Evolutionary conservation across 306 rosid genomes (phyloP).

Genomic region (Neltuma alba): DNA sequence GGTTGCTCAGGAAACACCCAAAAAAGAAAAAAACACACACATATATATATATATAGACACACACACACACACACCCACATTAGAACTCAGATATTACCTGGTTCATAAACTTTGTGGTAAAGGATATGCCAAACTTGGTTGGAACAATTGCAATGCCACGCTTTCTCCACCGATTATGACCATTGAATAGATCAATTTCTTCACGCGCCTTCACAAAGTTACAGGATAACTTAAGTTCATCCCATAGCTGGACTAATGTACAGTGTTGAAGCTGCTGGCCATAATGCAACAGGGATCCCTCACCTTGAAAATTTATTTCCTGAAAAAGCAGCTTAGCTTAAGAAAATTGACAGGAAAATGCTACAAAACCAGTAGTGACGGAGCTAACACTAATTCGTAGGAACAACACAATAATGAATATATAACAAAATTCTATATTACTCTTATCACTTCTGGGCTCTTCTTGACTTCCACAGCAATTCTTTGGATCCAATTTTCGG

Average conservation of each 20-base stretch:
- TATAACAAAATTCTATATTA: conserved; percentile 36
- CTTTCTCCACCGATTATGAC: conserved; percentile 82
- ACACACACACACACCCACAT: too few relatives aligned
- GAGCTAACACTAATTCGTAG: conserved; percentile 26
- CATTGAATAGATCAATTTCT: conserved; percentile 72
- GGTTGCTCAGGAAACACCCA: too few relatives aligned
- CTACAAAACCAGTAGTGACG: conserved; percentile 12
- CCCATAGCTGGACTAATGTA: conserved; percentile 76
- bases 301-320: conserved; percentile 94
- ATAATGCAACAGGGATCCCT: conserved; percentile 78
- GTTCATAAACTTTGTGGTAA: conserved; percentile 84
- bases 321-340: conserved; percentile 40
- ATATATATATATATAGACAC: neutral
- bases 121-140: conserved; percentile 93
- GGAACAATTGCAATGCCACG: conserved; percentile 94
- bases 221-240: conserved; percentile 75
- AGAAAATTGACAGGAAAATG: conserved; percentile 31
- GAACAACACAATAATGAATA: conserved; percentile 12
- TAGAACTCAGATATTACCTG: conserved; percentile 60
- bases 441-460: conserved; percentile 87
- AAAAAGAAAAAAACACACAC: neutral
- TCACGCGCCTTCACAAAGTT: conserved; percentile 62
- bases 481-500: conserved; percentile 95
- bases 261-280: conserved; percentile 79
- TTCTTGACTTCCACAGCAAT: conserved; percentile 78